Evolutionary conservation across 345 rosid species (phyloP).

Genomic region (Eucalyptus sp.): DNA sequence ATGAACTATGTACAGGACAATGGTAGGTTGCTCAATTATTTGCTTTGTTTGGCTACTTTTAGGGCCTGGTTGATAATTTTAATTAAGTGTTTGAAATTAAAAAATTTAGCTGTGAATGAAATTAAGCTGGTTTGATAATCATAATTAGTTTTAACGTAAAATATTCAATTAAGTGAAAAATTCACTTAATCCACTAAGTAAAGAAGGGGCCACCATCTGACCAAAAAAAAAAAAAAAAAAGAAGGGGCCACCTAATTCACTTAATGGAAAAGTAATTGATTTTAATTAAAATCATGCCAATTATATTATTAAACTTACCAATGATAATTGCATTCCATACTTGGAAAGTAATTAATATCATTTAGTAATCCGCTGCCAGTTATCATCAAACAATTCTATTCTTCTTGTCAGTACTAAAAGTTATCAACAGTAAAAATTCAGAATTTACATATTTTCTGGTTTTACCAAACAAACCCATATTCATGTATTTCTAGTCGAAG

Average conservation of each 20-base stretch:
- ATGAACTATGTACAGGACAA: not conserved
- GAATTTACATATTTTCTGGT: not conserved
- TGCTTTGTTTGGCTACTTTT: not conserved
- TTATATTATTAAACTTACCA: not conserved
- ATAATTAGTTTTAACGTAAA: not conserved
- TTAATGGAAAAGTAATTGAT: not conserved
- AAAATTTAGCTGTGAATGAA: not conserved
- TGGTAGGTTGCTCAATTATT: not conserved
- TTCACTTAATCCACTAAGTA: not conserved
- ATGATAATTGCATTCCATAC: not conserved
- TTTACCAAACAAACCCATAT: not conserved
- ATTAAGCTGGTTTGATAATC: not conserved
- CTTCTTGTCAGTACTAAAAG: not conserved
- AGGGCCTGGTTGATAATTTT: not conserved
- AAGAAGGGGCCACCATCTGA: not conserved
- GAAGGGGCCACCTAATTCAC: not conserved
- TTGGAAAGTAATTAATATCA: not conserved
- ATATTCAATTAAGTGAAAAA: not conserved
- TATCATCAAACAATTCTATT: not conserved
- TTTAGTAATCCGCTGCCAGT: not conserved
- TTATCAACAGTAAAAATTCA: not conserved
- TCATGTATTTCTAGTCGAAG: not conserved
- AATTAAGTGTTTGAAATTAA: not conserved
- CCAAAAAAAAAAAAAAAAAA: not conserved
- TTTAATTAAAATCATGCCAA: not conserved